Conservation (phyloP, 1,284 basidiomycete species). For the Tremellales sp. region DNA sequence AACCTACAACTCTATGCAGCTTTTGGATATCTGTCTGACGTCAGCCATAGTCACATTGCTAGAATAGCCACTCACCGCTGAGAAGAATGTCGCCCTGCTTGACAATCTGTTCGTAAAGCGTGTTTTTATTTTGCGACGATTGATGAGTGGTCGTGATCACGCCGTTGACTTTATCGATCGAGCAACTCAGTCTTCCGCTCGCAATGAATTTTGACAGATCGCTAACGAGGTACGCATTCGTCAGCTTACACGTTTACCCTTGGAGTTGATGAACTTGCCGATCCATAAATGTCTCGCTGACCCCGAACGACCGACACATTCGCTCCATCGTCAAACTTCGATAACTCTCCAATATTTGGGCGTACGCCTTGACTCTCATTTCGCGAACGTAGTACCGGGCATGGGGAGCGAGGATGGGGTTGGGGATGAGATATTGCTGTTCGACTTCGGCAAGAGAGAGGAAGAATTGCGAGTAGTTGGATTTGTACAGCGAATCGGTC, state of each 20-base stretch:
- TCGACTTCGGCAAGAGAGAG: constrained; percentile 83
- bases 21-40: constrained; percentile 43
- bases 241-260: neutral
- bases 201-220: constrained; percentile 93
- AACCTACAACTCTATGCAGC: constrained; percentile 48
- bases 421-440: constrained; percentile 79
- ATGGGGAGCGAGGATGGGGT: constrained; percentile 79
- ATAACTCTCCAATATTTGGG: constrained; percentile 88
- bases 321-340: constrained; percentile 84
- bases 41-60: neutral
- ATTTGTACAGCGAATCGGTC: constrained; percentile 70
- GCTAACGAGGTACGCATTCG: constrained; percentile 47
- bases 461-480: constrained; percentile 94
- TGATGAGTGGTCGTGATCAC: constrained; percentile 93
- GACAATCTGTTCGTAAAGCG: constrained; percentile 84
- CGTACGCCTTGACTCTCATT: constrained; percentile 93
- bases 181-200: constrained; percentile 78
- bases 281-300: constrained; percentile 83
- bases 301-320: constrained; percentile 83
- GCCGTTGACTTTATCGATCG: constrained; percentile 91
- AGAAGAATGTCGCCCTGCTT: constrained; percentile 85
- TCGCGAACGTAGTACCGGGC: constrained; percentile 89
- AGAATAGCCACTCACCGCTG: constrained; percentile 51
- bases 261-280: too few relatives aligned
- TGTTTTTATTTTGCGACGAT: constrained; percentile 68